Evolutionary conservation across 1,284 basidiomycete species (phyloP), one percentile per base, ranked within the genome.

Genomic region (Neolentinus lepideus): DNA sequence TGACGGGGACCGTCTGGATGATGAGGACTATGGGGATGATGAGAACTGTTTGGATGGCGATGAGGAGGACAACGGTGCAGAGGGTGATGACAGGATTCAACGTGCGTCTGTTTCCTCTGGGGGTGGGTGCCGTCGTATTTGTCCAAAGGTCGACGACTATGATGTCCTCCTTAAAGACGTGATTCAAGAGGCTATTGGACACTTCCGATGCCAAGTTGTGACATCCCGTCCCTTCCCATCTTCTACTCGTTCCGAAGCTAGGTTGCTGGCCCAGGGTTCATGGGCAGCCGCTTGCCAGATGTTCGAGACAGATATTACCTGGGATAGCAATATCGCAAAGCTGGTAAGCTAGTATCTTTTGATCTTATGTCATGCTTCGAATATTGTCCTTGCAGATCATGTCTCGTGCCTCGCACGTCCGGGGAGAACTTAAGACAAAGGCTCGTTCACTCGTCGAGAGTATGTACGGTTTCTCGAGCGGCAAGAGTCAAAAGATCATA

Each of bases 351-450:
- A 22, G 47, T 50, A 50, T 26, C 9, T 50, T 11, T 50, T 50
- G 3, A 6, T 12, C 12, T 50, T 29, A 26, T 11, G 11, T 9
- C 24, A 6, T 50, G 4, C 11, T 50, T 29, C 9, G 14, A 16
- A 29, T 43, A 16, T n/a, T 21, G 6, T 16, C 16, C 12, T 16
- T 46, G 19, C 6, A 52, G 51, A 52, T 52, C 16, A 52, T 29
- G 22, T 3, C 19, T 3, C 51, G 51, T 52, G 51, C 4, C 14
- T 10, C 33, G n/a, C 51, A 52, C n/a, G 51, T 52, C 27, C 33
- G 51, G 8, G 33, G 51, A 16, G 33, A 52, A 24, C 51, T 52
- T 12, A 52, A 52, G 51, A 38, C 51, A n/a, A 52, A 35, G 35
- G 27, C 16, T 8, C 16, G 27, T 3, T 19, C 33, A 4, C 51